A percentile compares a stretch with the other conserved stretches of the same genome.
phyloP scores from a whole-genome alignment of 2,329 filamentous ascomycete genomes.

The Trichoderma breve region DNA sequence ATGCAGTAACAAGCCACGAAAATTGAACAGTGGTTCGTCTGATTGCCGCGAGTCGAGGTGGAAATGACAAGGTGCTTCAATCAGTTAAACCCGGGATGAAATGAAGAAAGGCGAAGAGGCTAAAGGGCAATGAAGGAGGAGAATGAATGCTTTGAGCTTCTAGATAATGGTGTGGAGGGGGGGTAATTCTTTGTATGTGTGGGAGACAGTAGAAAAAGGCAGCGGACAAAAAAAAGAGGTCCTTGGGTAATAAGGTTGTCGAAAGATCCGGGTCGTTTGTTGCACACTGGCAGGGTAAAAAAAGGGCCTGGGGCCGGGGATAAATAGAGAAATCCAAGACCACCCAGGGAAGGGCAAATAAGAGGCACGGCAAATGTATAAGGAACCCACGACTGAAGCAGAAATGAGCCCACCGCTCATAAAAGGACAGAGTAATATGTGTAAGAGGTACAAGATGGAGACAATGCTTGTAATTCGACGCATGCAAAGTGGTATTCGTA shows the following conservation, averaged over 20 bases:
- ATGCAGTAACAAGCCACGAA: too few relatives aligned
- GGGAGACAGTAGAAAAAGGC: neutral
- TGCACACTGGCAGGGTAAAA: neutral
- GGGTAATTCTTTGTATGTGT: neutral
- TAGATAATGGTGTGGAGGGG: neutral
- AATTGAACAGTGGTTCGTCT: neutral
- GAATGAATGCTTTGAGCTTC: neutral
- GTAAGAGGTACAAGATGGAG: neutral
- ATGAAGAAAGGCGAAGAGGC: neutral
- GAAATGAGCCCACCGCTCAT: slow-evolving; percentile 13
- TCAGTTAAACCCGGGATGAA: neutral
- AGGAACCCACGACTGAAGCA: neutral
- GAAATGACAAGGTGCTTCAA: neutral
- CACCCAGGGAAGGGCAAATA: neutral
- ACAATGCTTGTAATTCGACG: neutral
- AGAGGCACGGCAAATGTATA: slow-evolving; percentile 3
- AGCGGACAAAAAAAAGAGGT: neutral
- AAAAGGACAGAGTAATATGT: neutral
- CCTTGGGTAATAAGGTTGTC: neutral
- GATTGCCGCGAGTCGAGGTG: neutral
- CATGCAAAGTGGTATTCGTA: neutral
- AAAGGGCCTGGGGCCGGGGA: slow-evolving; percentile 12
- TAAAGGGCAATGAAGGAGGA: neutral
- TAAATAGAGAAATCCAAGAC: slow-evolving; percentile 3
- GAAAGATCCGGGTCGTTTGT: neutral